A percentile compares a stretch with the other conserved stretches of the same genome.
Conservation (phyloP, 2,329 filamentous ascomycete genomes). For the Claviceps capensis region DNA sequence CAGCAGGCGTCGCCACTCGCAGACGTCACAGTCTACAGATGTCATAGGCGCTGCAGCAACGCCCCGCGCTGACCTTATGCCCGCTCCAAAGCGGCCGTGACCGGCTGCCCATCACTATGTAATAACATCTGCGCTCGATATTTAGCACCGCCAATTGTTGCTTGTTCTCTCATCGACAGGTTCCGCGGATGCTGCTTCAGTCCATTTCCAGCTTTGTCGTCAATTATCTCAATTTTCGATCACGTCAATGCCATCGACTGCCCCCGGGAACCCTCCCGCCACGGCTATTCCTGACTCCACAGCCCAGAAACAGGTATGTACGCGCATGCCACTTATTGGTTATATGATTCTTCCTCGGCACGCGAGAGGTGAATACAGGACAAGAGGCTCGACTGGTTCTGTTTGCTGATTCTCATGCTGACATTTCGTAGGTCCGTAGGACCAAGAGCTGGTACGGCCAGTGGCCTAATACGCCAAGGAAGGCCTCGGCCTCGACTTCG, state of each 20-base stretch:
- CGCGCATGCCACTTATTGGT: not conserved
- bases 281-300: not conserved
- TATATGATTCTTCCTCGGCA: not conserved
- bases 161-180: not conserved
- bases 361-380: not conserved
- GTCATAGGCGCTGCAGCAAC: not conserved
- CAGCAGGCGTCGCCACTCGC: not conserved
- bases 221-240: not conserved
- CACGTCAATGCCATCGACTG: slow-evolving; percentile 3
- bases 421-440: slow-evolving; percentile 30
- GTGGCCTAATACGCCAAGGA: slow-evolving; percentile 43
- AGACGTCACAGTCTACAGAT: not conserved
- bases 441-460: slow-evolving; percentile 49
- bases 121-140: too few relatives aligned
- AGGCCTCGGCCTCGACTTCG: slow-evolving; percentile 45
- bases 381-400: not conserved
- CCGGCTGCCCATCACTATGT: too few relatives aligned
- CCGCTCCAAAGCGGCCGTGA: not conserved
- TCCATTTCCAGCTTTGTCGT: not conserved
- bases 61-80: not conserved
- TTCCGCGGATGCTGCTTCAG: not conserved
- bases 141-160: not conserved
- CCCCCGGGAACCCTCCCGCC: not conserved
- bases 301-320: slow-evolving; percentile 9
- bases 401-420: not conserved